Evolutionary conservation across 768 basidiomycete species (phyloP).

Genomic region (Lyophyllum shimeji): DNA sequence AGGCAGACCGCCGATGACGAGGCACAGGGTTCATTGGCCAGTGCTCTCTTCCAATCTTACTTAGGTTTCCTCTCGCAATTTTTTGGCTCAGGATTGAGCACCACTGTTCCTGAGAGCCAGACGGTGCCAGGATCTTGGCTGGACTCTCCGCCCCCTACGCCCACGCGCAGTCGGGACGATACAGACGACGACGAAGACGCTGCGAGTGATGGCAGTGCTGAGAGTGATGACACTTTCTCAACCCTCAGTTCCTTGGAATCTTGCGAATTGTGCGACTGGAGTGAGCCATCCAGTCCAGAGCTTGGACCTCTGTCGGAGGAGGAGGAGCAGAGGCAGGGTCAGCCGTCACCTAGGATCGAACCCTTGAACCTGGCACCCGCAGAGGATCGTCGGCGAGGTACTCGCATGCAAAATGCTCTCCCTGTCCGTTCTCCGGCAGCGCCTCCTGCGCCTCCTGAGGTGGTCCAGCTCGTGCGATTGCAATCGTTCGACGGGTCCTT

Average conservation of each 20-base stretch:
- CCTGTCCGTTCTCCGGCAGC: constrained; percentile 8
- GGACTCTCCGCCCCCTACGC: constrained; percentile 11
- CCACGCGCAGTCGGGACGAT: constrained; percentile 4
- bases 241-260: constrained; percentile 50
- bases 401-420: neutral
- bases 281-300: constrained; percentile 24
- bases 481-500: constrained; percentile 53
- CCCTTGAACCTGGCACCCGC: constrained; percentile 12
- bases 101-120: neutral
- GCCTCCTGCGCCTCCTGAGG: constrained; percentile 21
- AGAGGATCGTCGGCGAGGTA: neutral
- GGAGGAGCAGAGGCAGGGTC: constrained; percentile 20
- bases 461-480: constrained; percentile 35
- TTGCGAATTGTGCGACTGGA: constrained; percentile 36
- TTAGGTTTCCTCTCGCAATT: constrained; percentile 2
- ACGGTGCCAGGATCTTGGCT: constrained; percentile 22
- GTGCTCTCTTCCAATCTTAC: neutral
- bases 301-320: constrained; percentile 19
- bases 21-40: no score
- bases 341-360: constrained; percentile 31
- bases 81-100: neutral
- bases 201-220: constrained; percentile 7
- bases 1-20: neutral
- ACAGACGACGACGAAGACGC: constrained; percentile 23
- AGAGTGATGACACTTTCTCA: constrained; percentile 37